Conservation (phyloP, 2,329 filamentous ascomycete species). For the Teratosphaeria destructans region DNA sequence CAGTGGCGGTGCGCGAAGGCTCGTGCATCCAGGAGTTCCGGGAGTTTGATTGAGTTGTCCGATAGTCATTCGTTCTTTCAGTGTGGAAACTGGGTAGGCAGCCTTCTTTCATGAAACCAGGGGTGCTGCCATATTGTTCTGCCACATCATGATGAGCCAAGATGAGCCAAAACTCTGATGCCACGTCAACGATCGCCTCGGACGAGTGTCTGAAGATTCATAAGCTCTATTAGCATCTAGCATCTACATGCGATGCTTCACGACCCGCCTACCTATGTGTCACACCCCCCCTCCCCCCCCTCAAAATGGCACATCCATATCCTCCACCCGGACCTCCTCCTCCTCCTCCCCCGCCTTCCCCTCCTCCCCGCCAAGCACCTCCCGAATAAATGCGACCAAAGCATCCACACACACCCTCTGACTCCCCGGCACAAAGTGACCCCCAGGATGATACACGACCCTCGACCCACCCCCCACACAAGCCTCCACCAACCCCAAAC, state of each 20-base stretch:
- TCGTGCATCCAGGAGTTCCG: background rate
- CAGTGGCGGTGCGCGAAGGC: background rate
- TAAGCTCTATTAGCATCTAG: background rate
- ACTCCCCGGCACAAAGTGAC: constrained; percentile 73
- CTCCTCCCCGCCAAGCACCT: constrained; percentile 35
- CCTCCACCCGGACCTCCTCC: constrained; percentile 48
- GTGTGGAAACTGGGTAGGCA: background rate
- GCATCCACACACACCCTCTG: constrained; percentile 71
- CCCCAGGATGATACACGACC: constrained; percentile 69
- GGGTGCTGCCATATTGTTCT: background rate
- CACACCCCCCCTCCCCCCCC: too few relatives aligned
- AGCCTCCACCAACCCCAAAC: constrained; percentile 54
- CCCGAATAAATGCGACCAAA: constrained; percentile 60
- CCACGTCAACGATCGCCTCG: background rate
- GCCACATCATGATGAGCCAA: too few relatives aligned
- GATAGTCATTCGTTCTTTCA: background rate
- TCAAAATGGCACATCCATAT: constrained; percentile 60
- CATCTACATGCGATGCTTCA: background rate
- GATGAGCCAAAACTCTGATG: too few relatives aligned
- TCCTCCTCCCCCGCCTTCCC: constrained; percentile 32
- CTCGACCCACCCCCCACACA: constrained; percentile 39
- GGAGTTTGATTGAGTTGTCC: background rate
- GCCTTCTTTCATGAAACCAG: background rate
- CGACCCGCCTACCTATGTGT: too few relatives aligned
- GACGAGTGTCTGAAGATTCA: background rate